These are phyloP conservation scores for Alternaria consortialis DNA, from an alignment of 2,329 filamentous ascomycete genomes.

Conservation along the genomic window DNA sequence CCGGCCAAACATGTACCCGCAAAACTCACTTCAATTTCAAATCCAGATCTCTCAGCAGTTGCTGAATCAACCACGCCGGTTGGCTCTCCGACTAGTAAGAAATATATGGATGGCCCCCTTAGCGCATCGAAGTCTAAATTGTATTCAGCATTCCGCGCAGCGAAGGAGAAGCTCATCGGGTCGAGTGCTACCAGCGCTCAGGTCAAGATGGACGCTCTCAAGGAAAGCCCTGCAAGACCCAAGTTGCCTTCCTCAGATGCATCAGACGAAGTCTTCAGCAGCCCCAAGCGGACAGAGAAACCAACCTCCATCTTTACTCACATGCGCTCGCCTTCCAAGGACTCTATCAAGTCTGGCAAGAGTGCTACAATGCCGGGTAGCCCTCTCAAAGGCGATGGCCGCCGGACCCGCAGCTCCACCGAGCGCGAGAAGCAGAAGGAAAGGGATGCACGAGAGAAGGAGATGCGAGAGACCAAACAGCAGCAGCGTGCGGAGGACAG, in stretches of 20 bases:
- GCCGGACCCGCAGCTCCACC: slow-evolving; percentile 67
- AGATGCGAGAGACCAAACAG: slow-evolving; percentile 66
- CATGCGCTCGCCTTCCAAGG: slow-evolving; percentile 48
- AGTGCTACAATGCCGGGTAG: slow-evolving; percentile 37
- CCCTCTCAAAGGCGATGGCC: slow-evolving; percentile 47
- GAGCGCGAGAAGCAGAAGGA: slow-evolving; percentile 68
- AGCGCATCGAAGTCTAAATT: slow-evolving; percentile 94
- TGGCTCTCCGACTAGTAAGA: slow-evolving; percentile 62
- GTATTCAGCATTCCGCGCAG: slow-evolving; percentile 88
- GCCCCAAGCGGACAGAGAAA: slow-evolving; percentile 46
- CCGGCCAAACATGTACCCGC: slow-evolving; percentile 56
- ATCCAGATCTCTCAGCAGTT: slow-evolving; percentile 52
- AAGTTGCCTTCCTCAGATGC: slow-evolving; percentile 36
- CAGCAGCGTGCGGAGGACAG: slow-evolving; percentile 69
- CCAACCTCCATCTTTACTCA: slow-evolving; percentile 46
- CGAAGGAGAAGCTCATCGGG: slow-evolving; percentile 84
- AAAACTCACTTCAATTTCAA: slow-evolving; percentile 56
- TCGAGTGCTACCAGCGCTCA: slow-evolving; percentile 68
- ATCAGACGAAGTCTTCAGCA: slow-evolving; percentile 46
- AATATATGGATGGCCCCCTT: slow-evolving; percentile 76
- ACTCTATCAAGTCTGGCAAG: slow-evolving; percentile 44
- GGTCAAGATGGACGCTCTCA: slow-evolving; percentile 65
- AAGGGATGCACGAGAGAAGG: slow-evolving; percentile 68
- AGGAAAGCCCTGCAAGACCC: slow-evolving; percentile 40
- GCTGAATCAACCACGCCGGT: slow-evolving; percentile 64